These are phyloP conservation scores for Penicillium sp. DNA, from an alignment of 2,329 filamentous ascomycete genomes.

Conservation along the genomic window DNA sequence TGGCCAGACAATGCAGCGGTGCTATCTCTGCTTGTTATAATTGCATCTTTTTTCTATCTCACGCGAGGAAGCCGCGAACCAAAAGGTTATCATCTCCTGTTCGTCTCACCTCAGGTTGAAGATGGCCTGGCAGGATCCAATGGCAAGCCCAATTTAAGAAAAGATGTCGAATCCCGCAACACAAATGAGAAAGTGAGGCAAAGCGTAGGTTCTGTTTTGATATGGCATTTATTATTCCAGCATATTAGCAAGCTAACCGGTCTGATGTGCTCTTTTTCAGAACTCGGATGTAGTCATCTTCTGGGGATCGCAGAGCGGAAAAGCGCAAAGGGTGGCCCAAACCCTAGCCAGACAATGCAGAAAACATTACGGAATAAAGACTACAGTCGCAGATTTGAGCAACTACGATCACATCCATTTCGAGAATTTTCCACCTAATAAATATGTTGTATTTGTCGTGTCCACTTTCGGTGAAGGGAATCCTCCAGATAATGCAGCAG, in stretches of 20 bases:
- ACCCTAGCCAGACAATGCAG: not conserved
- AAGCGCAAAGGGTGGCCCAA: not conserved
- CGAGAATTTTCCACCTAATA: not conserved
- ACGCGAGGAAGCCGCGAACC: not conserved
- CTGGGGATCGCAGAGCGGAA: not conserved
- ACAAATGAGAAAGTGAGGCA: not conserved
- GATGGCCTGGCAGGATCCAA: not conserved
- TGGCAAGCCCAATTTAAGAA: not conserved
- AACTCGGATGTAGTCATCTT: conserved; percentile 2
- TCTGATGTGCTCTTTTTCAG: no score
- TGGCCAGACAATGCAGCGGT: not conserved
- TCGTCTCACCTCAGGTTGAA: not conserved
- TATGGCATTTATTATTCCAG: no score
- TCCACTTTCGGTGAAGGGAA: conserved; percentile 42
- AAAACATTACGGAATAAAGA: not conserved
- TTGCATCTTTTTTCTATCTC: not conserved
- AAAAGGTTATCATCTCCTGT: not conserved
- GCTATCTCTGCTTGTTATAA: not conserved
- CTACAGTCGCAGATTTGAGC: not conserved
- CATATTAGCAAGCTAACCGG: no score
- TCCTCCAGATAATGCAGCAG: conserved; percentile 36
- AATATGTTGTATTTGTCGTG: conserved; percentile 26
- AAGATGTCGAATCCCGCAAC: not conserved
- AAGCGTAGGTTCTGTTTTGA: not conserved
- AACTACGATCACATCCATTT: not conserved